phyloP scores from a whole-genome alignment of 352 stramenopile genomes.

The Aphanomyces stellatus region DNA sequence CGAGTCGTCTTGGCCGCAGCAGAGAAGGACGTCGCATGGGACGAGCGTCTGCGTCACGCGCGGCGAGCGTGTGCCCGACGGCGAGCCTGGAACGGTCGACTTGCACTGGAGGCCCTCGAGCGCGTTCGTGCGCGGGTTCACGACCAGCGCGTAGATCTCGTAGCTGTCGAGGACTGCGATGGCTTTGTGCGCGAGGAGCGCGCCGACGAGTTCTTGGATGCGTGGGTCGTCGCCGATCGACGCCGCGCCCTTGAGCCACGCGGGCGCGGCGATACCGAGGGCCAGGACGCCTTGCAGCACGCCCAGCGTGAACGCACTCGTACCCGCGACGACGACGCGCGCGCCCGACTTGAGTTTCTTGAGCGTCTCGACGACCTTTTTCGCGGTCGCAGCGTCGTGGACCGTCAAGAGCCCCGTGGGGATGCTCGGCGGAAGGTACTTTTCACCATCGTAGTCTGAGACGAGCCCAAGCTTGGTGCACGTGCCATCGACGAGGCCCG shows the following conservation, averaged over 20 bases:
- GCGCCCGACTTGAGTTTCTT: constrained; percentile 4
- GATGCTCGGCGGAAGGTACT: constrained; percentile 21
- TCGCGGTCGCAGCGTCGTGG: constrained; percentile 18
- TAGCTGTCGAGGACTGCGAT: constrained; percentile 36
- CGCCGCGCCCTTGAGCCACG: constrained; percentile 21
- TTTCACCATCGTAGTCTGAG: constrained; percentile 35
- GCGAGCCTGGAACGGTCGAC: background rate
- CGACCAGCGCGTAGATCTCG: constrained; percentile 41
- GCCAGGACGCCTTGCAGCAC: constrained; percentile 49
- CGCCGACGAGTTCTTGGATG: constrained; percentile 16
- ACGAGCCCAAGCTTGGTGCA: constrained; percentile 34
- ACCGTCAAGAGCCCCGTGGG: constrained; percentile 23
- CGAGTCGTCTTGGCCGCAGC: constrained; percentile 76
- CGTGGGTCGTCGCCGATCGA: constrained; percentile 24
- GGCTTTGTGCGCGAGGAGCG: constrained; percentile 20
- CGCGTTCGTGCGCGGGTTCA: constrained; percentile 24
- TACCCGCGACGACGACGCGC: constrained; percentile 52
- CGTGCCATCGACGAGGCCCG: constrained; percentile 56
- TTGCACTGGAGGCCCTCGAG: constrained; percentile 36
- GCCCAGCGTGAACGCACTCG: constrained; percentile 51
- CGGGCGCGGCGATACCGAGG: constrained; percentile 42
- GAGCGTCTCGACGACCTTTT: constrained; percentile 23
- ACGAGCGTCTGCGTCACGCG: constrained; percentile 22
- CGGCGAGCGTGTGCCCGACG: background rate
- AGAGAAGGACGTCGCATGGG: constrained; percentile 64